A percentile compares a stretch with the other conserved stretches of the same genome.
Conservation (phyloP, 139 green algal species). For the Zygnema circumcarinatum region DNA sequence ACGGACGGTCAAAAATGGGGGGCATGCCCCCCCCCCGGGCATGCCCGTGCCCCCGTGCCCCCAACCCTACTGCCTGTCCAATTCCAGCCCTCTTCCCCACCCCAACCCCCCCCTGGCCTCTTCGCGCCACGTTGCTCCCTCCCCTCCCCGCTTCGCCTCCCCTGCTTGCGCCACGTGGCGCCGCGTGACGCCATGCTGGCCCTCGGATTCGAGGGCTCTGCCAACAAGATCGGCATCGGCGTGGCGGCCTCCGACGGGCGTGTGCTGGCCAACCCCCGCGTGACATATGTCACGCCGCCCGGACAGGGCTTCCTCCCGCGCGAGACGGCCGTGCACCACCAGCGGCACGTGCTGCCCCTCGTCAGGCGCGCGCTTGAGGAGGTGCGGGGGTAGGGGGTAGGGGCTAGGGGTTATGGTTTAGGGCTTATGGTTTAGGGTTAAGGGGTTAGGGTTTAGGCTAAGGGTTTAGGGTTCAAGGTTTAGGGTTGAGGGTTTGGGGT, state of each 20-base stretch:
- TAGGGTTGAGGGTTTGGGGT: no score
- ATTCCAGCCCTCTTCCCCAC: not conserved
- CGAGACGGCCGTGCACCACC: conserved; percentile 87
- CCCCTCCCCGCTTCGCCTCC: not conserved
- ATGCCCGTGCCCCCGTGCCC: no score
- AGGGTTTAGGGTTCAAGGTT: no score
- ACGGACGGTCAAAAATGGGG: no score
- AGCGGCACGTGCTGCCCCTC: conserved; percentile 54
- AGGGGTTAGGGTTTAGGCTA: no score
- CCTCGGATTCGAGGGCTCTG: conserved; percentile 86
- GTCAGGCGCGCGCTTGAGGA: conserved; percentile 17
- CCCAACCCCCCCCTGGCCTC: no score
- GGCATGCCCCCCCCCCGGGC: no score
- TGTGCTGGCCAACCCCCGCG: conserved; percentile 81
- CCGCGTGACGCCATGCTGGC: conserved; percentile 58
- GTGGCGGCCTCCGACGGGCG: conserved; percentile 78
- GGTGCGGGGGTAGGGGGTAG: no score
- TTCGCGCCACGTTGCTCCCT: no score
- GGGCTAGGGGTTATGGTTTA: no score
- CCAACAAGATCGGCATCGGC: conserved; percentile 91
- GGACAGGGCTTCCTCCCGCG: conserved; percentile 85
- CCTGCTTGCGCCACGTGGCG: not conserved
- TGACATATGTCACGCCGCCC: conserved; percentile 85
- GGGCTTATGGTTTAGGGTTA: no score
- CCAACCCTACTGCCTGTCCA: not conserved